These are phyloP conservation scores for Talaromyces ruber DNA, from an alignment of 495 filamentous ascomycete species.

Conservation along the genomic window DNA sequence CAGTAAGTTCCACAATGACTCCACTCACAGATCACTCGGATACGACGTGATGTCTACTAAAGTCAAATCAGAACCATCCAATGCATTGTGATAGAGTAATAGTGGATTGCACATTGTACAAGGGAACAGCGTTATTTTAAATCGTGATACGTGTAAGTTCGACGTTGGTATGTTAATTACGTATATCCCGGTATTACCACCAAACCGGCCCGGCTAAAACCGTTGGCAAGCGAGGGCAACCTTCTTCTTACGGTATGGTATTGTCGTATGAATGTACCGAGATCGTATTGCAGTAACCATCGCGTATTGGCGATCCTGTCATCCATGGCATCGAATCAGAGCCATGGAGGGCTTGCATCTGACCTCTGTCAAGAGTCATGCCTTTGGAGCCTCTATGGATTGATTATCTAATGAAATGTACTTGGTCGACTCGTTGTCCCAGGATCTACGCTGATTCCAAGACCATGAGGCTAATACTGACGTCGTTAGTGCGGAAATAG, in stretches of 20 bases:
- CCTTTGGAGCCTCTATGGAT: background rate
- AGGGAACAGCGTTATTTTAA: background rate
- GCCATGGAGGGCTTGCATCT: background rate
- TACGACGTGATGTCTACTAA: background rate
- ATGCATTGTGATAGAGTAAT: background rate
- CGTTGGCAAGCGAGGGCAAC: constrained; percentile 16
- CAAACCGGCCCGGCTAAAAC: constrained; percentile 16
- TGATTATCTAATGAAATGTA: background rate
- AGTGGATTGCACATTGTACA: background rate
- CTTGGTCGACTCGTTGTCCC: too few species aligned
- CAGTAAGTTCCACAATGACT: background rate
- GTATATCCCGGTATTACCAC: background rate
- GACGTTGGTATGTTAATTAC: background rate
- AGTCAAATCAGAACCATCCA: background rate
- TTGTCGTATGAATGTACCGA: background rate
- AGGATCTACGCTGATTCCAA: background rate
- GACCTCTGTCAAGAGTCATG: background rate
- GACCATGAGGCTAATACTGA: background rate
- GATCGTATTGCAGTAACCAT: background rate
- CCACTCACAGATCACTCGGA: background rate
- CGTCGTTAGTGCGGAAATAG: background rate
- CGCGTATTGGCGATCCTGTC: background rate
- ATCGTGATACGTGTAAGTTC: background rate
- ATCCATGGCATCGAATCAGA: background rate
- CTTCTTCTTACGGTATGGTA: background rate